Base-by-base conservation (phyloP, 1,284 basidiomycete genomes). In the Ganoderma leucocontextum region DNA sequence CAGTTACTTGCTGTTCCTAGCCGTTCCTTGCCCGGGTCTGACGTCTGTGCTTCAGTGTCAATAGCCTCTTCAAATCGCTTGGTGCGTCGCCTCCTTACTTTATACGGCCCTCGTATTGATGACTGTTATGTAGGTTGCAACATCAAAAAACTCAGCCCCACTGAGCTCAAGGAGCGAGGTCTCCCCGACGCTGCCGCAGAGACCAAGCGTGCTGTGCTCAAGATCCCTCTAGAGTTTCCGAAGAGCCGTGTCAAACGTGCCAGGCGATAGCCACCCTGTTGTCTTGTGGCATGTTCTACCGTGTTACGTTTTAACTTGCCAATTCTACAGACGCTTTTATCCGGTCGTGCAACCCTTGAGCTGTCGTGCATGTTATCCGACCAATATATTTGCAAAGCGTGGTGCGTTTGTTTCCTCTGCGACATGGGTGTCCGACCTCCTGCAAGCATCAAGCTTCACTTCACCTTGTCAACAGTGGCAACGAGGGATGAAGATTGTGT, bases 221-320 rank as follows among this genome's bases (percentile, higher is more conserved):
- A 82, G 63, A 86, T 89, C 1, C 95, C 95, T 2, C 83, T 96
- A 7, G 85, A 87, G 70, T 97, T 96, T 81, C 95, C 95, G 0
- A 92, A 92, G 76, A 81, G 83, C 25, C 80, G 83, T 60, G 75
- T 79, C 63, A 85, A 81, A 75, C 83, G 83, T 39, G 72, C 71
- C 5, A 67, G 75, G 42, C 75, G 76, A 53, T 72, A 63, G 62
- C 36, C 22, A 35, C 25, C 36, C 57, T 39, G n/a, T 35, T 12
- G n/a, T 59, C 33, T 7, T 22, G 35, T 58, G 57, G 35, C 17
- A 17, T 17, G 29, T 22, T 19, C 12, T 22, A n/a, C 22, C 22
- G 22, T 59, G 57, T 59, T 39, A 38, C 39, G 57, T 59, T 33
- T 38, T 38, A 35, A 58, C 35, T 38, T 22, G 35, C 55, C 55